Conservation (phyloP, 148 eudicot species). For the Fallopia convolvulus region DNA sequence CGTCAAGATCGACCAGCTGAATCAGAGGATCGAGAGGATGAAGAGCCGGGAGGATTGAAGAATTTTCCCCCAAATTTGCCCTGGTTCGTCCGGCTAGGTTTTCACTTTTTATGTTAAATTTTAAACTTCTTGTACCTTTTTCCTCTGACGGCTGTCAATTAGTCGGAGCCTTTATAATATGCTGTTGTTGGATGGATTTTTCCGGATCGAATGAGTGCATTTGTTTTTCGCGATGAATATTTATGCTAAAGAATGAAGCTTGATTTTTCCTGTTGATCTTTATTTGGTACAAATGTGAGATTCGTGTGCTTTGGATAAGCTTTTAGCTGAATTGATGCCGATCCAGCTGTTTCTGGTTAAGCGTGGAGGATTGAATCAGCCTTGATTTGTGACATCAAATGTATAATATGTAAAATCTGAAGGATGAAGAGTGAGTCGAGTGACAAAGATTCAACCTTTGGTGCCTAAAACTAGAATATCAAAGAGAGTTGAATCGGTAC, state of each 20-base stretch:
- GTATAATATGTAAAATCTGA: too few species aligned
- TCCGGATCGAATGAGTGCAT: background rate
- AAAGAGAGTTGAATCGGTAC: background rate
- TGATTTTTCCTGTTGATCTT: background rate
- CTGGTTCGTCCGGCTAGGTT: background rate
- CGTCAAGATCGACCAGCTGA: slow-evolving; percentile 48
- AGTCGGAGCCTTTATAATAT: background rate
- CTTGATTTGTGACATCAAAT: too few species aligned
- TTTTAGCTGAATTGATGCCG: too few species aligned
- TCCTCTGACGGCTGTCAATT: background rate
- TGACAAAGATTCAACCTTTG: too few species aligned
- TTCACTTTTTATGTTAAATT: background rate
- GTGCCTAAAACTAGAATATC: too few species aligned
- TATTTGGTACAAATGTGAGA: background rate
- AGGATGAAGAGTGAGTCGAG: too few species aligned
- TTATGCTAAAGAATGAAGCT: too few species aligned
- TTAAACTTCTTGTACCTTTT: background rate
- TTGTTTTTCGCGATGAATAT: background rate
- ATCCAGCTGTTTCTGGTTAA: too few species aligned
- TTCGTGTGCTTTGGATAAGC: background rate
- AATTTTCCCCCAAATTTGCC: background rate
- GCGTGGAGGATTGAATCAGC: too few species aligned
- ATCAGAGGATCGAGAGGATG: slow-evolving; percentile 49
- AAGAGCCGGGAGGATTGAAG: slow-evolving; percentile 36
- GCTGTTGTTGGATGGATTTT: background rate